Percentiles rank a stretch among this genome's conserved stretches.
phyloP scores from a whole-genome alignment of 2,329 filamentous ascomycete species.

The Ophiostoma ulmi region DNA sequence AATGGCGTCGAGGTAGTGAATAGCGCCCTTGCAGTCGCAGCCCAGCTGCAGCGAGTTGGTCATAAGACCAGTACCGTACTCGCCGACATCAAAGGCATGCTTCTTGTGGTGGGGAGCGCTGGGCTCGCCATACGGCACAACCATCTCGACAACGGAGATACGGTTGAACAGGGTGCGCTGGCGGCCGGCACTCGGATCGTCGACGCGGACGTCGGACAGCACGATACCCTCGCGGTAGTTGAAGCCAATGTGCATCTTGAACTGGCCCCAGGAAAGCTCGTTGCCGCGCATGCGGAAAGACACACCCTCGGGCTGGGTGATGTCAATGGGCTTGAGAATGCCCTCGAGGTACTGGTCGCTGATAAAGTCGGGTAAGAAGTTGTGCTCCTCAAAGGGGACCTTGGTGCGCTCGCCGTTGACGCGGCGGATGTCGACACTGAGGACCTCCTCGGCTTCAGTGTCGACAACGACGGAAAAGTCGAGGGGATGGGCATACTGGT shows the following conservation, averaged over 20 bases:
- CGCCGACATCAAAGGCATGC: slow-evolving; percentile 74
- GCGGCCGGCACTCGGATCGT: slow-evolving; percentile 63
- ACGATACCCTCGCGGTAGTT: slow-evolving; percentile 92
- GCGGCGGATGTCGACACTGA: slow-evolving; percentile 77
- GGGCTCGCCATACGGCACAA: slow-evolving; percentile 81
- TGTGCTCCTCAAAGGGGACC: slow-evolving; percentile 71
- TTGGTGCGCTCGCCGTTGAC: slow-evolving; percentile 70
- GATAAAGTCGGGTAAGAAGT: slow-evolving; percentile 65
- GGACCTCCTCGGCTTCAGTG: slow-evolving; percentile 68
- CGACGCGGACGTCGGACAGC: slow-evolving; percentile 83
- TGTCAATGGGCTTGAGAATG: slow-evolving; percentile 66
- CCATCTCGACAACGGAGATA: slow-evolving; percentile 87
- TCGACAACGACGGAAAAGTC: slow-evolving; percentile 94
- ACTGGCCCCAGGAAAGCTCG: slow-evolving; percentile 82
- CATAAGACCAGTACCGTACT: slow-evolving; percentile 72
- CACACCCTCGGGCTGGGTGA: slow-evolving; percentile 73
- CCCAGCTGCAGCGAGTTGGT: slow-evolving; percentile 70
- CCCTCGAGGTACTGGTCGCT: slow-evolving; percentile 70
- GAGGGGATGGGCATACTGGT: slow-evolving; percentile 84
- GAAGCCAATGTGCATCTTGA: slow-evolving; percentile 88
- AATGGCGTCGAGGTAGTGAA: slow-evolving; percentile 84
- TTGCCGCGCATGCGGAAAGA: slow-evolving; percentile 66
- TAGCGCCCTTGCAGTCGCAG: slow-evolving; percentile 83
- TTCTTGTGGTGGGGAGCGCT: slow-evolving; percentile 76
- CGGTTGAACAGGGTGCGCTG: slow-evolving; percentile 80